These are phyloP conservation scores for Nephelium lappaceum DNA, from an alignment of 345 rosid species.

Conservation along the genomic window DNA sequence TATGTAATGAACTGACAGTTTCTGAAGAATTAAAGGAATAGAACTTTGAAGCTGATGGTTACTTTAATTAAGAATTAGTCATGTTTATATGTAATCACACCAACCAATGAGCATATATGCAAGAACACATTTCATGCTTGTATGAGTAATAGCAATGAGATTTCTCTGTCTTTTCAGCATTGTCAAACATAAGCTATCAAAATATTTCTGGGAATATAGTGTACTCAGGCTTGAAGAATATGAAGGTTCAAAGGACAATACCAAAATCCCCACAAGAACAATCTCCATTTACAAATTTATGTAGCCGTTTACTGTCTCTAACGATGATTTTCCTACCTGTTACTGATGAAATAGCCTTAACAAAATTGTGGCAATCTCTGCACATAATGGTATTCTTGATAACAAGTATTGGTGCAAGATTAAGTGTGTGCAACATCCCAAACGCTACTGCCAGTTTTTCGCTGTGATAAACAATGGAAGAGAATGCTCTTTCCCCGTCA, in stretches of 20 bases:
- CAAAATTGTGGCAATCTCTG: slow-evolving; percentile 54
- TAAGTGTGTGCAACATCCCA: slow-evolving; percentile 45
- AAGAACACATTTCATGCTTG: neutral
- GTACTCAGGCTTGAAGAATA: neutral
- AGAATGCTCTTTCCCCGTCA: slow-evolving; percentile 12
- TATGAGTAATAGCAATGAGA: neutral
- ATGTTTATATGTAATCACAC: neutral
- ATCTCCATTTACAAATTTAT: slow-evolving; percentile 45
- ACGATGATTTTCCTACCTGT: slow-evolving; percentile 44
- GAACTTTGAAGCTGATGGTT: neutral
- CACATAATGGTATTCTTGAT: slow-evolving; percentile 45
- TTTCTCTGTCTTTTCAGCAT: neutral
- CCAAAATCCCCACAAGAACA: slow-evolving; percentile 54
- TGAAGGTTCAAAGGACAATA: slow-evolving; percentile 28
- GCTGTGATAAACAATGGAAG: slow-evolving; percentile 40
- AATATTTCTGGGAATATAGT: neutral
- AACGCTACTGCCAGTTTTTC: slow-evolving; percentile 54
- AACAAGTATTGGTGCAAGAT: slow-evolving; percentile 35
- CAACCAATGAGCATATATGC: neutral
- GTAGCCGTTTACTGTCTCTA: slow-evolving; percentile 54
- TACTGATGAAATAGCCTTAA: slow-evolving; percentile 38
- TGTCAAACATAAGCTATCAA: neutral
- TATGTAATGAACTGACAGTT: slow-evolving; percentile 1
- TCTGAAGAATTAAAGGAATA: neutral
- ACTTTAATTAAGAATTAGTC: neutral